These are phyloP conservation scores for Tricholoma sp. DNA, from an alignment of 768 basidiomycete species.

Conservation along the genomic window DNA sequence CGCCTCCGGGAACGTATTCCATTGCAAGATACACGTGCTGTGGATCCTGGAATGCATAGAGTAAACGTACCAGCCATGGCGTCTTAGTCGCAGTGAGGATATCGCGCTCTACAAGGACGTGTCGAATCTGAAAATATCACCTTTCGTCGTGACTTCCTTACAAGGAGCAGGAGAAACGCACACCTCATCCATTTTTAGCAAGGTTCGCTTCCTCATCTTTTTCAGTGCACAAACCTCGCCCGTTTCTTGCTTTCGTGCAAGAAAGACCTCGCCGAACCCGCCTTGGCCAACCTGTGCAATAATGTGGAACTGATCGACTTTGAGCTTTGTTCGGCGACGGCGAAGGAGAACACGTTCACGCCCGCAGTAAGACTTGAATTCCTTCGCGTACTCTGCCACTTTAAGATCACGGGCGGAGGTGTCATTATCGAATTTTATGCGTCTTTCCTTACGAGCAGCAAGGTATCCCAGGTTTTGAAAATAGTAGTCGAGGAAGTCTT, in stretches of 20 bases:
- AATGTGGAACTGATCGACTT: constrained; percentile 95
- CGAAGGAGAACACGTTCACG: constrained; percentile 92
- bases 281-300: constrained; percentile 99
- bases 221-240: constrained; percentile 96
- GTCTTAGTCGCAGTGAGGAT: constrained; percentile 97
- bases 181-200: constrained; percentile 99
- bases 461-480: constrained; percentile 93
- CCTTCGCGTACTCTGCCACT: constrained; percentile 56
- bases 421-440: constrained; percentile 78
- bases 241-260: constrained; percentile 92
- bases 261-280: constrained; percentile 96
- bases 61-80: constrained; percentile 90
- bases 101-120: constrained; percentile 95
- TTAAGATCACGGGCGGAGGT: constrained; percentile 63
- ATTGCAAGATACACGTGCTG: constrained; percentile 93
- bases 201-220: constrained; percentile 92
- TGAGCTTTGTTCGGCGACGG: constrained; percentile 86
- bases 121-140: constrained; percentile 65
- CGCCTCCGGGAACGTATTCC: constrained; percentile 99
- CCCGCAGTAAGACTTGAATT: constrained; percentile 91
- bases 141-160: neutral
- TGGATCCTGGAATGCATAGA: constrained; percentile 96
- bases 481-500: constrained; percentile 98
- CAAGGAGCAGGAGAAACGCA: constrained; percentile 8
- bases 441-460: constrained; percentile 78